These are phyloP conservation scores for Populus deltoides DNA, from an alignment of 345 rosid genomes.

Conservation along the genomic window DNA sequence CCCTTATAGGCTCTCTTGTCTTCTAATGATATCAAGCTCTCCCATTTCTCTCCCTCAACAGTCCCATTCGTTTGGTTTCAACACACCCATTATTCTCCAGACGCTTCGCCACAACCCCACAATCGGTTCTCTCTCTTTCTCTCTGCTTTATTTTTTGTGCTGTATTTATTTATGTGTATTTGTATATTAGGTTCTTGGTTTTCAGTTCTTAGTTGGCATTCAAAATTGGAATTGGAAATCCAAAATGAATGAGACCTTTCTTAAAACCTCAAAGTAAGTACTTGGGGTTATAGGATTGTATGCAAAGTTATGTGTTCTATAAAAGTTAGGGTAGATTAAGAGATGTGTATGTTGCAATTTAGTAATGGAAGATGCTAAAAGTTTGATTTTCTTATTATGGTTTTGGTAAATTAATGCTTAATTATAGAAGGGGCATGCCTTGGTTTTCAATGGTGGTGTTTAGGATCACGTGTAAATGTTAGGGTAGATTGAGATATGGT, in stretches of 20 bases:
- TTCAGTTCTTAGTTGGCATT: neutral
- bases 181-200: neutral
- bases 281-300: neutral
- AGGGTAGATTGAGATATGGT: neutral
- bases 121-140: conserved; percentile 2
- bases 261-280: no score
- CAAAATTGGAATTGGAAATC: neutral
- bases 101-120: neutral
- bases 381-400: neutral
- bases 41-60: neutral
- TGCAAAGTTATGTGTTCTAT: neutral
- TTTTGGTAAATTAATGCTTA: neutral
- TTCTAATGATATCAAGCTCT: neutral
- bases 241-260: neutral
- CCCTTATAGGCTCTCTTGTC: neutral
- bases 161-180: neutral
- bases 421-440: neutral
- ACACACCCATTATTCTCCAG: neutral
- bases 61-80: neutral
- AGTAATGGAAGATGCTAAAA: neutral
- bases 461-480: neutral
- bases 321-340: neutral
- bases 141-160: neutral
- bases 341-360: neutral
- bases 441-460: neutral